Conservation (phyloP, 331 rosid species). For the Pyracantha coccinea region DNA sequence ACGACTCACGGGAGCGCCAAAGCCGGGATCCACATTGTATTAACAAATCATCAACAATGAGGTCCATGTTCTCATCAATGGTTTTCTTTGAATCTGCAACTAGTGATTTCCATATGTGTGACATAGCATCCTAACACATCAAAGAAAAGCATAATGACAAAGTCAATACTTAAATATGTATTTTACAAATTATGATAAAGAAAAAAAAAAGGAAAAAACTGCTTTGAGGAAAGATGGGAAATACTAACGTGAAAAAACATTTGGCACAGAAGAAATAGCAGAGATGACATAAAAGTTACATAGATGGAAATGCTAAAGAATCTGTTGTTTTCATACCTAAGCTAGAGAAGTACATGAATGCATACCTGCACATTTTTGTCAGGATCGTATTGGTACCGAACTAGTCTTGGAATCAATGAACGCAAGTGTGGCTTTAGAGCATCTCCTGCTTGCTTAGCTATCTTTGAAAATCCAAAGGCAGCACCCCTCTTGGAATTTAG, state of each 20-base stretch:
- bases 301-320: not conserved
- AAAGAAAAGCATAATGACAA: constrained; percentile 16
- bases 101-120: constrained; percentile 95
- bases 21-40: constrained; percentile 92
- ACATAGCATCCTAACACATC: constrained; percentile 82
- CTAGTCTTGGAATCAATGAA: constrained; percentile 81
- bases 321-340: not conserved
- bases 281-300: not conserved
- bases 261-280: not conserved
- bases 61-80: constrained; percentile 76
- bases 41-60: constrained; percentile 71
- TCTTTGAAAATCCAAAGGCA: constrained; percentile 97
- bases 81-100: constrained; percentile 93
- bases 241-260: not conserved
- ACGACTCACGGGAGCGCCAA: constrained; percentile 96
- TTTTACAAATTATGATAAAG: not conserved
- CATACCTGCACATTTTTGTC: constrained; percentile 96
- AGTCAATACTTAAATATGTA: not conserved
- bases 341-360: constrained; percentile 1
- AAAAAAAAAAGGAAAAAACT: not conserved
- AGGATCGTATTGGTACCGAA: constrained; percentile 97
- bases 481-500: constrained; percentile 92
- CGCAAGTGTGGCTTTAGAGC: constrained; percentile 80
- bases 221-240: not conserved
- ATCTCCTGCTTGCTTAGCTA: constrained; percentile 95